Conservation (phyloP, 352 stramenopile genomes). For the Phytophthora citrophthora region DNA sequence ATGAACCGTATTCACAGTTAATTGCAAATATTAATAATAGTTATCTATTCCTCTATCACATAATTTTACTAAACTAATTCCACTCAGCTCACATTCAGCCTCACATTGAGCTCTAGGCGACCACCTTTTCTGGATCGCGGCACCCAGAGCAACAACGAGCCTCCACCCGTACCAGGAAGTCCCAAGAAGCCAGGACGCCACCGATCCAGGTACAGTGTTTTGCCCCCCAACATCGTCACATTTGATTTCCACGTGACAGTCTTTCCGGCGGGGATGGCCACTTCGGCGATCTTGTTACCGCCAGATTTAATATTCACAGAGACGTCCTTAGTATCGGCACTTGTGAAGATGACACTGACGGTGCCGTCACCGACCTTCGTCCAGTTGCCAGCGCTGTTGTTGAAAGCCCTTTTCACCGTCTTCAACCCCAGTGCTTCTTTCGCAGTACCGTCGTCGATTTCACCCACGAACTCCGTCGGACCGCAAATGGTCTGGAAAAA, state of each 20-base stretch:
- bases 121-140: slow-evolving; percentile 34
- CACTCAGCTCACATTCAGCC: slow-evolving; percentile 40
- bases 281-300: slow-evolving; percentile 33
- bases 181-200: slow-evolving; percentile 46
- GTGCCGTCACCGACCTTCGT: slow-evolving; percentile 39
- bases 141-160: slow-evolving; percentile 49
- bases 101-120: slow-evolving; percentile 28
- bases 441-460: slow-evolving; percentile 54
- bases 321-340: slow-evolving; percentile 39
- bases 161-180: slow-evolving; percentile 36
- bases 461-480: slow-evolving; percentile 49
- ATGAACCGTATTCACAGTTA: too few relatives aligned
- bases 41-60: slow-evolving; percentile 8
- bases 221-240: slow-evolving; percentile 36
- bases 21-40: too few relatives aligned
- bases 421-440: slow-evolving; percentile 50
- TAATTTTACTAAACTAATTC: slow-evolving; percentile 6
- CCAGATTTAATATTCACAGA: slow-evolving; percentile 52
- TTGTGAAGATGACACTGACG: slow-evolving; percentile 42
- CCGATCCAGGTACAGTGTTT: slow-evolving; percentile 51
- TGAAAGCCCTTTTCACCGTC: slow-evolving; percentile 49
- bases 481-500: slow-evolving; percentile 65
- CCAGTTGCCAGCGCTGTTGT: slow-evolving; percentile 42
- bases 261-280: slow-evolving; percentile 32
- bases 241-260: slow-evolving; percentile 44